Percentiles rank a stretch among this genome's conserved stretches.
phyloP scores from a whole-genome alignment of 2,329 filamentous ascomycete species.

The Sarocladium kiliense region DNA sequence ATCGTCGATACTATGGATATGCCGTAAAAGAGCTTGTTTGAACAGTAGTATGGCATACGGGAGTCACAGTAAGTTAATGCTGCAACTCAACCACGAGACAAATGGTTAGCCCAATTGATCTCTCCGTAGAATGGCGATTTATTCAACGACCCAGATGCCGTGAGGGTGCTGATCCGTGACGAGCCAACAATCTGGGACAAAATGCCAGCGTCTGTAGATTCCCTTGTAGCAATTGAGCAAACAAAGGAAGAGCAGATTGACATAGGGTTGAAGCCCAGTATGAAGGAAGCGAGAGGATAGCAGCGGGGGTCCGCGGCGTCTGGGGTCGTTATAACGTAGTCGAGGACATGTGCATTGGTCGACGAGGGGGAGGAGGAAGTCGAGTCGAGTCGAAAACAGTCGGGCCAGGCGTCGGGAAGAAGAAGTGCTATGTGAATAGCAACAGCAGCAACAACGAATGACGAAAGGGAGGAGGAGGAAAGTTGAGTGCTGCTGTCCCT shows the following conservation, averaged over 20 bases:
- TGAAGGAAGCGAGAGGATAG: background rate
- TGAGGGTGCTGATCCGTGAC: background rate
- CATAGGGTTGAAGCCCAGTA: background rate
- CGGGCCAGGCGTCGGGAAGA: background rate
- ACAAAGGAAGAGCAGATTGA: background rate
- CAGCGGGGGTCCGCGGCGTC: constrained; percentile 14
- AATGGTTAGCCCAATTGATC: background rate
- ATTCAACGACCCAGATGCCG: constrained; percentile 9
- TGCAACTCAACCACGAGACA: constrained; percentile 8
- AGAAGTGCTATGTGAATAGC: background rate
- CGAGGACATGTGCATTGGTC: constrained; percentile 24
- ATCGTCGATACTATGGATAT: constrained; percentile 21
- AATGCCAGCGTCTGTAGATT: background rate
- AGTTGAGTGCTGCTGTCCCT: constrained; percentile 8
- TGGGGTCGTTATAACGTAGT: constrained; percentile 24
- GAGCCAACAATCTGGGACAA: background rate
- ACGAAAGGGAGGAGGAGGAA: background rate
- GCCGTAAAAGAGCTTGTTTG: constrained; percentile 17
- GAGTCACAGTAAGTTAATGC: constrained; percentile 14
- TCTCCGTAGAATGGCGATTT: background rate
- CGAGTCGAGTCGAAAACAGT: background rate
- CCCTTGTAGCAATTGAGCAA: background rate
- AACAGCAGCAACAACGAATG: background rate
- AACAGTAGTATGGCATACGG: constrained; percentile 14
- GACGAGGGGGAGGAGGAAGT: background rate